phyloP scores from a whole-genome alignment of 2,329 filamentous ascomycete genomes.

The Ophiobolus disseminans region DNA sequence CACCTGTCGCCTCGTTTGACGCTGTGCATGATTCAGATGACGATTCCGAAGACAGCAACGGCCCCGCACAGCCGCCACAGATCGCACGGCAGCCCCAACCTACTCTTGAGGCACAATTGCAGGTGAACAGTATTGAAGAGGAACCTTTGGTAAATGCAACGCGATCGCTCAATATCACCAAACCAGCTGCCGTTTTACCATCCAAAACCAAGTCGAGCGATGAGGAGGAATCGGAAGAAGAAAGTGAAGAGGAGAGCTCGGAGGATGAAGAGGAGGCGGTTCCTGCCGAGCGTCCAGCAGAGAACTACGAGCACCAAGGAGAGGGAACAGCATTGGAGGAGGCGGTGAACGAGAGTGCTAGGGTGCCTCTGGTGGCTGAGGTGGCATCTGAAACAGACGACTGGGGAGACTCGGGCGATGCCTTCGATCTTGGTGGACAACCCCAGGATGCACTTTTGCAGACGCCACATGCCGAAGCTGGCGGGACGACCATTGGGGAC shows the following conservation, averaged over 20 bases:
- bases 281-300: constrained; percentile 31
- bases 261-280: constrained; percentile 19
- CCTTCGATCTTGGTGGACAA: constrained; percentile 40
- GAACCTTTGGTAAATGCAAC: constrained; percentile 23
- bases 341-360: constrained; percentile 53
- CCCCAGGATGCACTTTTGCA: constrained; percentile 30
- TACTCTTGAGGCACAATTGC: constrained; percentile 7
- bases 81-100: constrained; percentile 22
- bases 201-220: constrained; percentile 19
- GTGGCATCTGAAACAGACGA: constrained; percentile 43
- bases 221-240: constrained; percentile 20
- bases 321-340: constrained; percentile 55
- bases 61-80: constrained; percentile 38
- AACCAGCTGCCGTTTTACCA: constrained; percentile 14
- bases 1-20: background rate
- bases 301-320: constrained; percentile 57
- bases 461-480: constrained; percentile 35
- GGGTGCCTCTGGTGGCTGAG: constrained; percentile 52
- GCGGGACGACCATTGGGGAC: constrained; percentile 42
- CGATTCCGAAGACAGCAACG: no score
- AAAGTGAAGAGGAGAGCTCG: constrained; percentile 46
- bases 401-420: constrained; percentile 40
- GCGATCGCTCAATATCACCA: constrained; percentile 24
- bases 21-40: background rate
- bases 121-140: constrained; percentile 13